phyloP scores from a whole-genome alignment of 305 asterid species.

The Ajuga reptans region DNA sequence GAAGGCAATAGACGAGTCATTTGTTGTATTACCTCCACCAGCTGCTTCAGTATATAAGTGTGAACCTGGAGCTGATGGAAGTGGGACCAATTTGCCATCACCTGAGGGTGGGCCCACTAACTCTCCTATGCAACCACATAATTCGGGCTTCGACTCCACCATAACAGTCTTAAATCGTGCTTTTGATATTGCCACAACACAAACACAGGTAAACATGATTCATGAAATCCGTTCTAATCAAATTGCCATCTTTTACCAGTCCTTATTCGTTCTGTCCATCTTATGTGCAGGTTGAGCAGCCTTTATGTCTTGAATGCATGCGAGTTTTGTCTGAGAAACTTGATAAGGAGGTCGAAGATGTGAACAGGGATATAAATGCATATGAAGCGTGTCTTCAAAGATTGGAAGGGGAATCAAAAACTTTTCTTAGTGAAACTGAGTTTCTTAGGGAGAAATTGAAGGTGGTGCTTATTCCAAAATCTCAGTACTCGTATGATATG shows the following conservation, averaged over 20 bases:
- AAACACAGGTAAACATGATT: conserved; percentile 50
- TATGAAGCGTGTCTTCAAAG: conserved; percentile 88
- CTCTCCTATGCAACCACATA: conserved; percentile 51
- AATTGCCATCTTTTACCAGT: not conserved
- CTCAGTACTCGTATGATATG: not conserved
- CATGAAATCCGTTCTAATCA: not conserved
- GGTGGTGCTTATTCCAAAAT: conserved; percentile 59
- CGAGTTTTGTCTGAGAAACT: conserved; percentile 82
- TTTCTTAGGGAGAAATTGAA: conserved; percentile 84
- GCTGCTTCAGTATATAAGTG: conserved; percentile 91
- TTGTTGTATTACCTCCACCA: conserved; percentile 95
- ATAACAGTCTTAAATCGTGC: conserved; percentile 81
- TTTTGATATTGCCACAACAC: conserved; percentile 84
- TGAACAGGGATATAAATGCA: conserved; percentile 68
- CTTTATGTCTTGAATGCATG: conserved; percentile 97
- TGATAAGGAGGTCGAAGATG: conserved; percentile 97
- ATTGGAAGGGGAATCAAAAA: conserved; percentile 82
- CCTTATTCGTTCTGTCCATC: not conserved
- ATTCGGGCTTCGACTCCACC: conserved; percentile 84
- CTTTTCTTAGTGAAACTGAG: conserved; percentile 77
- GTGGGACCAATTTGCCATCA: conserved; percentile 47
- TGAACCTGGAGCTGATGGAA: conserved; percentile 66
- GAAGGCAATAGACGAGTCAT: conserved; percentile 89
- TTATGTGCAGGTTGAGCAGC: conserved; percentile 74
- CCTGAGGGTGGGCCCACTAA: conserved; percentile 49